Evolutionary conservation across 352 stramenopile genomes (phyloP), one percentile per base, ranked within the genome.

Genomic region (Pythium phragmiticola): DNA sequence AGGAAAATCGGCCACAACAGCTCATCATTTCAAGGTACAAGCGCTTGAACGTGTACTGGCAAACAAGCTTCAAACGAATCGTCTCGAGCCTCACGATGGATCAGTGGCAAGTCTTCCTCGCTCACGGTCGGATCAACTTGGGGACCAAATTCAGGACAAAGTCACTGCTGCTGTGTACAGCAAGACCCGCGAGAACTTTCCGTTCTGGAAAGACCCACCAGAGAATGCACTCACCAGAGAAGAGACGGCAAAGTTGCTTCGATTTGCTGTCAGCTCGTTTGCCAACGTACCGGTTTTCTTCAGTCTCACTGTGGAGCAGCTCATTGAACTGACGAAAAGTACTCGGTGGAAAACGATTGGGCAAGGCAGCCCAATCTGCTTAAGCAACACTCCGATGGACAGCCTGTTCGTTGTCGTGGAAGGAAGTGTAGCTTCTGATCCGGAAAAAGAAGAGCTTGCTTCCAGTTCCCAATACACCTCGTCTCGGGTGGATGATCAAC

Each of bases 11-110:
- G 8, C 13, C 9, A 49, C 28, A 33, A 62, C 47, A 0, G 72
- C 76, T 2, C 74, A 90, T 57, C 60, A 72, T 2, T 89, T 88
- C 60, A 88, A 88, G 58, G 70, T 89, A 49, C 74, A 80, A 33
- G 78, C 77, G 12, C 60, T 90, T 2, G 81, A 90, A 47, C 66
- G 77, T 17, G 57, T 90, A 2, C 21, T 67, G 9, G 30, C 42
- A 16, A 51, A 23, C 7, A 19, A 47, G 7, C 19, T 52, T 14
- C 43, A n/a, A 12, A 14, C 43, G 57, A 60, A 75, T 26, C 57
- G 57, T 0, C 61, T 61, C 17, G 65, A 45, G 16, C 7, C 4
- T 28, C 14, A 21, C 4, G 48, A 54, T 13, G 4, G 17, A 68
- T 45, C 76, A 50, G 72, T 62, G 70, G 49, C 12, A 36, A 43